phyloP scores from a whole-genome alignment of 352 stramenopile species.

The Pythium brachiatum region DNA sequence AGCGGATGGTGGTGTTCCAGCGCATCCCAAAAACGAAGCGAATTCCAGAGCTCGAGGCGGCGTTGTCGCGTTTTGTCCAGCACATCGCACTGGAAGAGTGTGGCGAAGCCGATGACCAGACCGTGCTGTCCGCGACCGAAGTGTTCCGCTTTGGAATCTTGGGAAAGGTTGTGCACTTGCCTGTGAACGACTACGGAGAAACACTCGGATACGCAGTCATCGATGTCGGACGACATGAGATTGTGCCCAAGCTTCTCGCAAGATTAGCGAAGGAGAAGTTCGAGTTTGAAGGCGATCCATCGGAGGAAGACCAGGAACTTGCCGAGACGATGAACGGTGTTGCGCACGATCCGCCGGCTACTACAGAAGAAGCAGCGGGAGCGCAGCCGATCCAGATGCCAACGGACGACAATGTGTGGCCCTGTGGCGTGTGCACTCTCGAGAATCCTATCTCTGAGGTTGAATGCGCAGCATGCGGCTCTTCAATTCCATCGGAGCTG shows the following conservation, averaged over 20 bases:
- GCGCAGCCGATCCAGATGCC: conserved; percentile 17
- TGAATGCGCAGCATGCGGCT: conserved; percentile 66
- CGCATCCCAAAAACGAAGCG: conserved; percentile 60
- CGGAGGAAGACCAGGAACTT: conserved; percentile 40
- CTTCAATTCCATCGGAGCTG: conserved; percentile 49
- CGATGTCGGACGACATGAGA: conserved; percentile 65
- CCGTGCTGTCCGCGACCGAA: conserved; percentile 62
- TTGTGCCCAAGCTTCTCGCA: conserved; percentile 47
- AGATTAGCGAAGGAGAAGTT: conserved; percentile 49
- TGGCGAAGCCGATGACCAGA: conserved; percentile 75
- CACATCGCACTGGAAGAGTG: conserved; percentile 72
- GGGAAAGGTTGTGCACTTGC: conserved; percentile 53
- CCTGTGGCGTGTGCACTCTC: conserved; percentile 62
- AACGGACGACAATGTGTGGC: conserved; percentile 45
- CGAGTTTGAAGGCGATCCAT: conserved; percentile 54
- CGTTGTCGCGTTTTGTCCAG: conserved; percentile 55
- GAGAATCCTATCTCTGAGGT: conserved; percentile 58
- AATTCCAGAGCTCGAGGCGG: conserved; percentile 34
- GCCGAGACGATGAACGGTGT: conserved; percentile 34
- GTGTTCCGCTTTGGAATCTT: conserved; percentile 64
- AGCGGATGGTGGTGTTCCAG: conserved; percentile 63
- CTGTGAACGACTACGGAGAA: conserved; percentile 41
- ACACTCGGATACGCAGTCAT: conserved; percentile 63
- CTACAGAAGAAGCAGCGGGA: conserved; percentile 6
- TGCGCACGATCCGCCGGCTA: not conserved